phyloP scores from a whole-genome alignment of 352 stramenopile genomes.

The Phytophthora pinifolia region DNA sequence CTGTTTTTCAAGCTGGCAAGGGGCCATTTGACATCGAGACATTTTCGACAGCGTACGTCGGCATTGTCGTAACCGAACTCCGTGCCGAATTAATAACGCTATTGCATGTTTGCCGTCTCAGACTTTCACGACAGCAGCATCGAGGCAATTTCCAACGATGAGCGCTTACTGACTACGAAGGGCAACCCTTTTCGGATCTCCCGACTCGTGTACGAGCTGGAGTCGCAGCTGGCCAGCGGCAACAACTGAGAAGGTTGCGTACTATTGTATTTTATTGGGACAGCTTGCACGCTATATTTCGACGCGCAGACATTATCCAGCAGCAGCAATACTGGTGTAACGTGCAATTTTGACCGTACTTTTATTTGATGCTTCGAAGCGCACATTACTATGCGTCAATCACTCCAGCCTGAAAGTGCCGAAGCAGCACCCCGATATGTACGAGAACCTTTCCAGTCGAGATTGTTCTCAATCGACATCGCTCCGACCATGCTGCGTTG shows the following conservation, averaged over 20 bases:
- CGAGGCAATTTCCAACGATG: constrained; percentile 31
- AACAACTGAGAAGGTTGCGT: constrained; percentile 6
- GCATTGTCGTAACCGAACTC: background rate
- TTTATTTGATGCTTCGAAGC: background rate
- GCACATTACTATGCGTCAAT: constrained; percentile 16
- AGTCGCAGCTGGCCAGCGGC: constrained; percentile 15
- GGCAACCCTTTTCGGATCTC: constrained; percentile 39
- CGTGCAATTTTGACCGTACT: constrained; percentile 22
- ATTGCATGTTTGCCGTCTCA: constrained; percentile 3
- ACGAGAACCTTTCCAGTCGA: constrained; percentile 56
- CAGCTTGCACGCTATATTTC: constrained; percentile 15
- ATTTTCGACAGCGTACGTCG: constrained; percentile 46
- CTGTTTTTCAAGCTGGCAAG: constrained; percentile 53
- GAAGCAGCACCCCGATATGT: constrained; percentile 47
- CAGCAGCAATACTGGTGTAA: constrained; percentile 18
- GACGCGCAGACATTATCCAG: constrained; percentile 5
- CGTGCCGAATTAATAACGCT: no score
- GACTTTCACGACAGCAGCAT: constrained; percentile 34
- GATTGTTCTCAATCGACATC: constrained; percentile 64
- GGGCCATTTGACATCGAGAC: constrained; percentile 32
- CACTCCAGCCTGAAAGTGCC: constrained; percentile 44
- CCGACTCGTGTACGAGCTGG: constrained; percentile 32
- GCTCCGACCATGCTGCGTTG: constrained; percentile 52
- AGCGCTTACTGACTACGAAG: constrained; percentile 26
- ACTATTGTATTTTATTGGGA: constrained; percentile 22